Evolutionary conservation across 495 filamentous ascomycete genomes (phyloP).

Genomic region (Diplogelasinospora grovesii): DNA sequence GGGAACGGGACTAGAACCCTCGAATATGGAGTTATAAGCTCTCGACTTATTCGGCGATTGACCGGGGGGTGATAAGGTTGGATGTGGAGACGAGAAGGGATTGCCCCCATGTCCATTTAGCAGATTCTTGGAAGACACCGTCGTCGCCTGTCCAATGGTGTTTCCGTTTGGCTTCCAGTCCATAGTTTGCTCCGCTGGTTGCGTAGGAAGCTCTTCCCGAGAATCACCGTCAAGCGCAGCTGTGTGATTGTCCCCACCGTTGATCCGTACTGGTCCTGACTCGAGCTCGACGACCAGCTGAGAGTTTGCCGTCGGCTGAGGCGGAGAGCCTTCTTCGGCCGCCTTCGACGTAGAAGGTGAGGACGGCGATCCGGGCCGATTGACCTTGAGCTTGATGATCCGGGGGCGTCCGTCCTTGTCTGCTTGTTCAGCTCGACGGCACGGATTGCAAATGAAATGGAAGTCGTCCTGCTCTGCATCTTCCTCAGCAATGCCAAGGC

Average conservation of each 20-base stretch:
- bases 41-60: constrained; percentile 34
- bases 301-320: not conserved
- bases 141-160: not conserved
- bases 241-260: not conserved
- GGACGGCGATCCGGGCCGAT: constrained; percentile 41
- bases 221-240: not conserved
- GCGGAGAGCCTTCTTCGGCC: constrained; percentile 1
- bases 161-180: constrained; percentile 5
- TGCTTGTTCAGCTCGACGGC: constrained; percentile 46
- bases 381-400: constrained; percentile 66
- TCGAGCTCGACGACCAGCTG: constrained; percentile 14
- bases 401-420: constrained; percentile 36
- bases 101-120: constrained; percentile 16
- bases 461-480: constrained; percentile 84
- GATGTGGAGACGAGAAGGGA: constrained; percentile 39
- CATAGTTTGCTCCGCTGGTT: no score
- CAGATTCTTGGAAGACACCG: not conserved
- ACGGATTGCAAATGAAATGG: constrained; percentile 77
- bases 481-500: constrained; percentile 67
- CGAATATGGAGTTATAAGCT: constrained; percentile 34
- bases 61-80: constrained; percentile 33
- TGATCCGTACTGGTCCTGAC: not conserved
- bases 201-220: no score
- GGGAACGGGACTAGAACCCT: constrained; percentile 20
- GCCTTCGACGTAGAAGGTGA: constrained; percentile 6